Percentiles rank a stretch among this genome's conserved stretches.
phyloP scores from a whole-genome alignment of 768 basidiomycete genomes.

The Boletus eberwhitei region DNA sequence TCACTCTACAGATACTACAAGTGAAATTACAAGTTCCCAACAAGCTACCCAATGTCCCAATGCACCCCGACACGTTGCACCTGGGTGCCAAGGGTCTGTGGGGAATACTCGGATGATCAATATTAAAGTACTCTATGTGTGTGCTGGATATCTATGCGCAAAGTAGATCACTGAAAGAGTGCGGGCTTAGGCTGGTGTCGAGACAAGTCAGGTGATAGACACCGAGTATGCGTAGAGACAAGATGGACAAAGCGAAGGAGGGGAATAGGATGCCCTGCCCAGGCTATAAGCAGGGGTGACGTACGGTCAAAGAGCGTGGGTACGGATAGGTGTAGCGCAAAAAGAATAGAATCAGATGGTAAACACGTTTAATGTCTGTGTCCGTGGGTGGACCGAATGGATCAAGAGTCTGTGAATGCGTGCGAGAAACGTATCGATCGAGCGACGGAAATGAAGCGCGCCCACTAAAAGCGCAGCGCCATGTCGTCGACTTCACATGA shows the following conservation, averaged over 20 bases:
- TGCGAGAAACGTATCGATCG: not conserved
- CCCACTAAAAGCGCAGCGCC: slow-evolving; percentile 4
- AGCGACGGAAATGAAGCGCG: slow-evolving; percentile 14
- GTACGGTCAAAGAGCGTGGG: not conserved
- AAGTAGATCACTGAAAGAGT: slow-evolving; percentile 12
- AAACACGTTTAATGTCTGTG: slow-evolving; percentile 10
- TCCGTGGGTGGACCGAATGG: slow-evolving; percentile 18
- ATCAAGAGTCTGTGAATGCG: slow-evolving; percentile 2
- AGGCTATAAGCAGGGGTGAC: slow-evolving; percentile 1
- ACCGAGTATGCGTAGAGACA: not conserved
- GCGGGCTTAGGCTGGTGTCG: slow-evolving; percentile 2
- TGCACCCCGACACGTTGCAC: not conserved
- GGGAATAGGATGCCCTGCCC: not conserved
- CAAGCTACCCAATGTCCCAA: not conserved
- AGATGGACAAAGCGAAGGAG: slow-evolving; percentile 9
- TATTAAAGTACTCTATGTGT: slow-evolving; percentile 16
- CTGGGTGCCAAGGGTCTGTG: not conserved
- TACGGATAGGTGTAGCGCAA: slow-evolving; percentile 5
- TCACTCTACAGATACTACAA: not conserved
- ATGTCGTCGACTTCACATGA: slow-evolving; percentile 57
- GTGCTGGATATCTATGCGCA: slow-evolving; percentile 22
- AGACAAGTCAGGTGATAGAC: not conserved
- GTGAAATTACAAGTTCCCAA: slow-evolving; percentile 4
- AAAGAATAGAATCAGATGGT: slow-evolving; percentile 10
- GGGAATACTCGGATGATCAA: not conserved